Percentiles rank a stretch among this genome's conserved stretches.
phyloP scores from a whole-genome alignment of 1,139 yeast species.

The Geotrichum siamense region DNA sequence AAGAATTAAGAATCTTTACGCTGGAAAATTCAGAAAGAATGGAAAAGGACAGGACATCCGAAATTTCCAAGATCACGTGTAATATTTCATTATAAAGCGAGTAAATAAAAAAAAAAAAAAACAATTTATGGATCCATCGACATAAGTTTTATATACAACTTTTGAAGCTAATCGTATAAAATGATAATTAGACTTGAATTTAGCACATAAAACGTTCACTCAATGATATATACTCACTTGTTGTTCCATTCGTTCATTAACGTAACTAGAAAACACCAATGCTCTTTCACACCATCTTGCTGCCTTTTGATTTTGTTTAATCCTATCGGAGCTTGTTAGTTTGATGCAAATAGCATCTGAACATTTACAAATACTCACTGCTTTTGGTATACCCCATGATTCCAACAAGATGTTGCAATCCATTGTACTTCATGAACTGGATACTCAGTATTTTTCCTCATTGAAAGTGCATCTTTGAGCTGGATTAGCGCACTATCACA shows the following conservation, averaged over 20 bases:
- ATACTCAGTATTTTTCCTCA: conserved; percentile 11
- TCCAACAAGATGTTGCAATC: conserved; percentile 21
- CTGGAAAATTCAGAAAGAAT: too few relatives aligned
- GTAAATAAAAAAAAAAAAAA: not conserved
- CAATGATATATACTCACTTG: conserved; percentile 12
- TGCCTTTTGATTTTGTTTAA: conserved; percentile 16
- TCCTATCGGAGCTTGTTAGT: too few relatives aligned
- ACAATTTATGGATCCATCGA: conserved; percentile 9
- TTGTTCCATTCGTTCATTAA: conserved; percentile 19
- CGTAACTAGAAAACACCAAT: conserved; percentile 17
- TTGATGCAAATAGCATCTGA: too few relatives aligned
- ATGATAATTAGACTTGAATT: not conserved
- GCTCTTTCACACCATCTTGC: conserved; percentile 19
- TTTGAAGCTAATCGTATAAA: conserved; percentile 14
- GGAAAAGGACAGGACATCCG: conserved; percentile 13
- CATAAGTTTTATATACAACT: conserved; percentile 18
- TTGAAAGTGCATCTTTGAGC: conserved; percentile 15
- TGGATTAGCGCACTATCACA: conserved; percentile 15
- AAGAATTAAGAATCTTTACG: too few relatives aligned
- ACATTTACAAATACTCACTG: conserved; percentile 12
- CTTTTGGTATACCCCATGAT: conserved; percentile 19
- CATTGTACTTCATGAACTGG: conserved; percentile 19
- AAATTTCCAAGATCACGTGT: conserved; percentile 8
- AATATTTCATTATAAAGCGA: not conserved
- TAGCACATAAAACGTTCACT: not conserved